phyloP scores from a whole-genome alignment of 305 asterid genomes.

The Fraxinus nigra region DNA sequence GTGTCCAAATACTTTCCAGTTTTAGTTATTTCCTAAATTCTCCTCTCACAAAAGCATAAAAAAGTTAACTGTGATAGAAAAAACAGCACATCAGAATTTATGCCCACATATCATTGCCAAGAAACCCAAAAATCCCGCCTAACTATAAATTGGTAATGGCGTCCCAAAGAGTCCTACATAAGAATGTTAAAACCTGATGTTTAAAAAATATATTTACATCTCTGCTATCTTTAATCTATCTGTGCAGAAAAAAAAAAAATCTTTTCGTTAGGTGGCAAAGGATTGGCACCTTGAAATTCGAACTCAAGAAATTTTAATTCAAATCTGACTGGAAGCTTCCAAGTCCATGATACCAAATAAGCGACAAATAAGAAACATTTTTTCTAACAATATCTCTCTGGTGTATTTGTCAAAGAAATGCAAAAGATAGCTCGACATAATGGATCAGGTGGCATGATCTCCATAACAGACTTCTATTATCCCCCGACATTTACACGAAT shows the following conservation, averaged over 20 bases:
- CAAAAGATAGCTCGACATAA: neutral
- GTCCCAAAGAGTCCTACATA: neutral
- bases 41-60: neutral
- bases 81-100: neutral
- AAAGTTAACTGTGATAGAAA: neutral
- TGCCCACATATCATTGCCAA: neutral
- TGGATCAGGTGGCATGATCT: neutral
- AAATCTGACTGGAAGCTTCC: neutral
- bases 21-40: neutral
- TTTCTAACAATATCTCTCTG: neutral
- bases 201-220: neutral
- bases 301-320: neutral
- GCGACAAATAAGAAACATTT: neutral
- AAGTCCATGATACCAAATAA: neutral
- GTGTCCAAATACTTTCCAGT: neutral
- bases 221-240: neutral
- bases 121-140: neutral
- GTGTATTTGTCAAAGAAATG: neutral
- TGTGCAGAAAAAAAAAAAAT: neutral
- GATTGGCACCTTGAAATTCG: neutral
- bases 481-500: neutral
- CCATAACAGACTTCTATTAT: neutral
- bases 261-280: neutral
- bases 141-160: neutral
- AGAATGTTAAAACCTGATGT: neutral